phyloP scores from a whole-genome alignment of 768 basidiomycete species.

The Leucocoprinus sp. region DNA sequence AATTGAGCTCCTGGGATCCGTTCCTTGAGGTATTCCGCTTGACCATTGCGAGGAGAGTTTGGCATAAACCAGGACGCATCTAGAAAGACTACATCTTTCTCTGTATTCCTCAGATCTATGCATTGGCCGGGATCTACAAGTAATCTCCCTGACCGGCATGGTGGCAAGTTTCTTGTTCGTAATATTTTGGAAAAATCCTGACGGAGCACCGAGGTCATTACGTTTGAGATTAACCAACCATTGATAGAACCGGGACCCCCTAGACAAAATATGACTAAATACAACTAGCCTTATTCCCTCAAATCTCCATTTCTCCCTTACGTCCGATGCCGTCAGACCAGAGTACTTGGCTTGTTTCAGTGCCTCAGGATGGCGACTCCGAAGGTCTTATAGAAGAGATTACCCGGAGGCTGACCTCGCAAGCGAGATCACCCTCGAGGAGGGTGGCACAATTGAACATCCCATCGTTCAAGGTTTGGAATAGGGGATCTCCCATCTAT shows the following conservation, averaged over 20 bases:
- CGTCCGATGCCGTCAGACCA: constrained; percentile 86
- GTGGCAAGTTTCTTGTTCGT: constrained; percentile 24
- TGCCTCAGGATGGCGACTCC: constrained; percentile 81
- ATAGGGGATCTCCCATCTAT: constrained; percentile 14
- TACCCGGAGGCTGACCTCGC: constrained; percentile 49
- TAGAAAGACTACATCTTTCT: constrained; percentile 36
- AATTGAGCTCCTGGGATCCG: constrained; percentile 67
- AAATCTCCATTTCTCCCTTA: constrained; percentile 7
- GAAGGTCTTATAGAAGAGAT: constrained; percentile 67
- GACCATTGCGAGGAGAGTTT: constrained; percentile 60
- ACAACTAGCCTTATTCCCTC: constrained; percentile 8
- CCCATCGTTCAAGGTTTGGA: constrained; percentile 80
- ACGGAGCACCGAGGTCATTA: constrained; percentile 7
- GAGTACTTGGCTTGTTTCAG: constrained; percentile 87
- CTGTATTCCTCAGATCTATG: too few species aligned
- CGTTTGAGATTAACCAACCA: background rate
- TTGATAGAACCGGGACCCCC: background rate
- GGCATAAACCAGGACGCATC: constrained; percentile 97
- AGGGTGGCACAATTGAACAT: constrained; percentile 61
- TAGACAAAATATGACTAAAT: constrained; percentile 14
- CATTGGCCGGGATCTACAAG: too few species aligned
- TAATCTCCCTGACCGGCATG: too few species aligned
- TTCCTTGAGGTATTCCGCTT: constrained; percentile 58
- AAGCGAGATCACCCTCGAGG: constrained; percentile 40
- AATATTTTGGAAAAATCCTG: constrained; percentile 6